Evolutionary conservation across 192 early-diverging fungal species (phyloP).

Genomic region (Entophlyctis luteolus): DNA sequence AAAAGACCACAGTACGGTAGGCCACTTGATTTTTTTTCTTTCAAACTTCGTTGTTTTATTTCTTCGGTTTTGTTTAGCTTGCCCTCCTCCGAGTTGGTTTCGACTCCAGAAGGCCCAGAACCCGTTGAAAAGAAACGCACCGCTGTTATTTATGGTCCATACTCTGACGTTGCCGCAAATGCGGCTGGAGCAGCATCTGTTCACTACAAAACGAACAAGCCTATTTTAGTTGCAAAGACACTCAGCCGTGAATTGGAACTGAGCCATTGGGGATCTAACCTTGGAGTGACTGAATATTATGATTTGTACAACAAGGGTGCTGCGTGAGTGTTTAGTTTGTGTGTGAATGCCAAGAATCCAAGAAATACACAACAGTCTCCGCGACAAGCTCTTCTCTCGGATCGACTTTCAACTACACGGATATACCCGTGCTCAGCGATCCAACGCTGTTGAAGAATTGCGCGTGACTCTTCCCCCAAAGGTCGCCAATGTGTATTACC

Average conservation of each 20-base stretch:
- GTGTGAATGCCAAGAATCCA: no score
- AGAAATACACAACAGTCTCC: no score
- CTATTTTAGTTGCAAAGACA: conserved; percentile 55
- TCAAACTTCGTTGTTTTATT: no score
- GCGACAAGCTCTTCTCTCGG: conserved; percentile 64
- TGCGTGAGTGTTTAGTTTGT: no score
- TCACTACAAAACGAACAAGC: conserved; percentile 63
- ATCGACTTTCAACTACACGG: conserved; percentile 54
- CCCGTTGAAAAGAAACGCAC: conserved; percentile 47
- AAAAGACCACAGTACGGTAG: conserved; percentile 77
- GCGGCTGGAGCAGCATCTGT: conserved; percentile 44
- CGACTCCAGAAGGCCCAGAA: conserved; percentile 4
- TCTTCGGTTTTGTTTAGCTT: no score
- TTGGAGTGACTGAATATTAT: conserved; percentile 80
- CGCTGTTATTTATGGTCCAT: conserved; percentile 73
- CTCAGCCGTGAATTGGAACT: conserved; percentile 72
- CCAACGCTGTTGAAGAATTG: conserved; percentile 51
- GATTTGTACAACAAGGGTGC: conserved; percentile 73
- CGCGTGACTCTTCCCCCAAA: conserved; percentile 63
- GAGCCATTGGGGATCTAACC: conserved; percentile 78
- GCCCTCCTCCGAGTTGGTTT: no score
- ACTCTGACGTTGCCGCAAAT: conserved; percentile 41
- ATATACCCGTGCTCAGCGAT: conserved; percentile 39
- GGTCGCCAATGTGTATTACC: conserved; percentile 74
- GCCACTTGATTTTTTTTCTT: no score